A percentile compares a stretch with the other conserved stretches of the same genome.
phyloP scores from a whole-genome alignment of 352 stramenopile genomes.

The Phytophthora chlamydospora region DNA sequence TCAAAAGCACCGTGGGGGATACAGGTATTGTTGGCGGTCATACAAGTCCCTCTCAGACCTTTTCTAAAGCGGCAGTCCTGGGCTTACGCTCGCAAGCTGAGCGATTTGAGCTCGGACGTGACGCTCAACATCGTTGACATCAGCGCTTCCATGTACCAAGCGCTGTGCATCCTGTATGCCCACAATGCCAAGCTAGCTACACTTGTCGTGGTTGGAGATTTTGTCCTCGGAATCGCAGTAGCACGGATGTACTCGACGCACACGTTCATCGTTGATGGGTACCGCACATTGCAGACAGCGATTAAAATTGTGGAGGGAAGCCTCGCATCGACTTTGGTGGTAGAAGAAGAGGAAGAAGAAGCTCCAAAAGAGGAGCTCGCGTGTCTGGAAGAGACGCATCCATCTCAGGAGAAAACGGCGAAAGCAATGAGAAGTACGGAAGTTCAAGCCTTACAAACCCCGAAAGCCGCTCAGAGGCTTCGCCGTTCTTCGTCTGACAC shows the following conservation, averaged over 20 bases:
- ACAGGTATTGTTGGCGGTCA: conserved; percentile 34
- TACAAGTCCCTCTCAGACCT: conserved; percentile 33
- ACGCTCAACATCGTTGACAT: conserved; percentile 53
- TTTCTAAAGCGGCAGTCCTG: conserved; percentile 35
- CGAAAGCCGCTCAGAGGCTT: neutral
- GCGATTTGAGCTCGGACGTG: conserved; percentile 50
- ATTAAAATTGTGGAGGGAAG: conserved; percentile 41
- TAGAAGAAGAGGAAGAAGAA: conserved; percentile 14
- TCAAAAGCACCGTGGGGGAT: conserved; percentile 16
- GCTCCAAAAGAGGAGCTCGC: neutral
- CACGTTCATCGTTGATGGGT: conserved; percentile 34
- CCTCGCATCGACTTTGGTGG: conserved; percentile 8
- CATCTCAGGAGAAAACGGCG: neutral
- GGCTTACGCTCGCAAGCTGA: conserved; percentile 38
- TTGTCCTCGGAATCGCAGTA: conserved; percentile 30
- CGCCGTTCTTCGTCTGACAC: conserved; percentile 10
- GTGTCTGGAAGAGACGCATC: neutral
- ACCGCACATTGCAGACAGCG: conserved; percentile 30
- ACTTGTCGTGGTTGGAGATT: conserved; percentile 33
- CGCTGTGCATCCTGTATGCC: conserved; percentile 35
- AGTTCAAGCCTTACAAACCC: neutral
- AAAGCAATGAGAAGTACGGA: neutral
- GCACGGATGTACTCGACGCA: conserved; percentile 33
- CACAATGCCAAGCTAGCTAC: conserved; percentile 9
- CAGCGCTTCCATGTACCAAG: conserved; percentile 37